Percentiles rank a stretch among this genome's conserved stretches.
These are phyloP conservation scores for Diaporthe citri DNA, from an alignment of 2,329 filamentous ascomycete genomes.

Conservation along the genomic window DNA sequence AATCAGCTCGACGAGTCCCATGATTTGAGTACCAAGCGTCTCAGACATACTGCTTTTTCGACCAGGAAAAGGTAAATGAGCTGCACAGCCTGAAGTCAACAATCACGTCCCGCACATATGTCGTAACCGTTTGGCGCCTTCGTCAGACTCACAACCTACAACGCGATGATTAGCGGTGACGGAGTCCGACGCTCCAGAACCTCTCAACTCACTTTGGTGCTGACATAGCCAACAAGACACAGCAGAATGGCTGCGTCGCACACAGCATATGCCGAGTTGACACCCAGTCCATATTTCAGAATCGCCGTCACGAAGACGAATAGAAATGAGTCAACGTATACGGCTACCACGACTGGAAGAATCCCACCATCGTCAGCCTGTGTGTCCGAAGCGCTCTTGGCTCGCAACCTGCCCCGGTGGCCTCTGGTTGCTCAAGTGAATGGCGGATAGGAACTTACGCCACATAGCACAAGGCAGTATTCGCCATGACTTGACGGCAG, in stretches of 20 bases:
- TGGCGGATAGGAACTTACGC: slow-evolving; percentile 50
- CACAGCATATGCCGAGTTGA: slow-evolving; percentile 61
- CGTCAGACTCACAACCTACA: slow-evolving; percentile 17
- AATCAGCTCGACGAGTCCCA: slow-evolving; percentile 30
- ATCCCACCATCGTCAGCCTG: neutral
- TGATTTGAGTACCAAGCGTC: too few species aligned
- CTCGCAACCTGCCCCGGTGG: neutral
- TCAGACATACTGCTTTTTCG: slow-evolving; percentile 68
- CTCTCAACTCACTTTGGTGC: slow-evolving; percentile 65
- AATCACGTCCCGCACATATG: neutral
- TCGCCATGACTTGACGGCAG: slow-evolving; percentile 54
- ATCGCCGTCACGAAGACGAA: slow-evolving; percentile 71
- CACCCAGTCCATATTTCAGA: slow-evolving; percentile 67
- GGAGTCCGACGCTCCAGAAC: slow-evolving; percentile 21
- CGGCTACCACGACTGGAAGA: slow-evolving; percentile 67
- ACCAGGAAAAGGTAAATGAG: slow-evolving; percentile 75
- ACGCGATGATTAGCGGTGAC: neutral
- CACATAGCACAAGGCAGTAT: slow-evolving; percentile 58
- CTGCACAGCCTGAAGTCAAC: slow-evolving; percentile 42
- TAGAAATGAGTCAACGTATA: slow-evolving; percentile 71
- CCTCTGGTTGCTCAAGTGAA: neutral
- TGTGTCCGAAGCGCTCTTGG: neutral
- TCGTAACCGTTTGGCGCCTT: neutral
- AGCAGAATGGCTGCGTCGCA: slow-evolving; percentile 72
- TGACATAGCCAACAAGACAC: slow-evolving; percentile 72